Base-by-base conservation (phyloP, 2,329 filamentous ascomycete genomes). In the Xylariales sp. region DNA sequence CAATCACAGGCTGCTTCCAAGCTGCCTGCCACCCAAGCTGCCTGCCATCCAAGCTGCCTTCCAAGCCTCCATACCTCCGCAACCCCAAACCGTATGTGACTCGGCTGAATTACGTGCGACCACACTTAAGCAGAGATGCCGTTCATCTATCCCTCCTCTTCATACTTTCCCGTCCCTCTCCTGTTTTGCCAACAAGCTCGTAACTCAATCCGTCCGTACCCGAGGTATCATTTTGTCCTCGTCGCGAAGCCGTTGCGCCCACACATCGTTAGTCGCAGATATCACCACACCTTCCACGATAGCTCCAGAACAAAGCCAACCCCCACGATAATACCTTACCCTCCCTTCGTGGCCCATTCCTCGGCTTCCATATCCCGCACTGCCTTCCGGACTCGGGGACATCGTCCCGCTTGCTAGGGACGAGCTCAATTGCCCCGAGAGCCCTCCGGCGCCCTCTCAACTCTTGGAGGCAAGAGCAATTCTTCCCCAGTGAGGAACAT, bases 331-430 rank as follows among this genome's bases (percentile, higher is more conserved):
- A 39, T 39, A 18, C 31, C 36, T 20, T 15, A 25, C 43, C 28
- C 21, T 36, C 43, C 38, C 31, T 33, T 29, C 29, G 22, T 32
- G 43, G 43, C 39, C 43, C 43, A 39, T 35, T 34, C 31, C 39
- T 35, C 39, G 31, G 28, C 35, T 28, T 28, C 43, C 27, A 34
- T 32, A 31, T 31, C 39, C 39, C 29, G 38, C 29, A 19, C 32
- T 18, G 34, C 39, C 28, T 24, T 45, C 39, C 29, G 38, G 34
- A 29, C 27, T 19, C 34, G 29, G 31, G 39, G 34, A 21, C 43
- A 33, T 18, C 43, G 34, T 28, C 39, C 44, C 35, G 32, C 24
- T 40, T 39, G 44, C 44, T 46, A 41, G 41, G 40, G 31, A 24
- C 31, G 36, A 14, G 43, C 39, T 39, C 27, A 9, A 20, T 20